Evolutionary conservation across 1,139 yeast species (phyloP).

Genomic region (Candida gigantensis): DNA sequence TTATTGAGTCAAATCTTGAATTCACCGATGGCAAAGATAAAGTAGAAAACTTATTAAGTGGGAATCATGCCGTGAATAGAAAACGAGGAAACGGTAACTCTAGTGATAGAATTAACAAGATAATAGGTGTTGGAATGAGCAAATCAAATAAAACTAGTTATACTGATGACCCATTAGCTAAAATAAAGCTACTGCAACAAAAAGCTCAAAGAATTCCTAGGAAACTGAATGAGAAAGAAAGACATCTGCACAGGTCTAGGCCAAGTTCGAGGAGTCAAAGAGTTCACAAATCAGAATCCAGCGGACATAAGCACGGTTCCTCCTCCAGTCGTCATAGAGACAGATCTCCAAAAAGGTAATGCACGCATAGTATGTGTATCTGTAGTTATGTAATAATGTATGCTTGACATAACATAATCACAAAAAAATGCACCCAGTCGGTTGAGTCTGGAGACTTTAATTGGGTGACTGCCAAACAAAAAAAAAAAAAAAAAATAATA

Average conservation of each 20-base stretch:
- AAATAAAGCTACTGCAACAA: conserved; percentile 43
- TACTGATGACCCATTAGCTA: conserved; percentile 57
- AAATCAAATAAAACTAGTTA: conserved; percentile 17
- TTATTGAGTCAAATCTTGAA: conserved; percentile 36
- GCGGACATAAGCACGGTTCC: conserved; percentile 5
- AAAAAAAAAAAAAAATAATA: no score
- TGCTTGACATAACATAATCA: no score
- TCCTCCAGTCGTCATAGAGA: conserved; percentile 2
- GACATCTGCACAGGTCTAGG: conserved; percentile 14
- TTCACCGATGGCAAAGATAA: conserved; percentile 36
- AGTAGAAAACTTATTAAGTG: conserved; percentile 34
- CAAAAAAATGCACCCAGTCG: no score
- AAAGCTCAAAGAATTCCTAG: conserved; percentile 9
- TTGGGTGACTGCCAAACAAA: no score
- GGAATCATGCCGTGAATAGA: conserved; percentile 18
- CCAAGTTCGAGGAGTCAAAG: conserved; percentile 11
- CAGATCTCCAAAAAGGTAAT: conserved; percentile 5
- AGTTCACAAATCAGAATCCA: conserved; percentile 2
- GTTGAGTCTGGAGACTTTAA: no score
- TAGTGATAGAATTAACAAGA: conserved; percentile 17
- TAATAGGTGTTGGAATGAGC: conserved; percentile 17
- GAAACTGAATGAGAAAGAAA: conserved; percentile 5
- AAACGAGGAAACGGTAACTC: conserved; percentile 8
- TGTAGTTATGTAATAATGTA: no score
- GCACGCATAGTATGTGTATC: no score